These are phyloP conservation scores for Lepiota venenata DNA, from an alignment of 768 basidiomycete species.

Conservation along the genomic window DNA sequence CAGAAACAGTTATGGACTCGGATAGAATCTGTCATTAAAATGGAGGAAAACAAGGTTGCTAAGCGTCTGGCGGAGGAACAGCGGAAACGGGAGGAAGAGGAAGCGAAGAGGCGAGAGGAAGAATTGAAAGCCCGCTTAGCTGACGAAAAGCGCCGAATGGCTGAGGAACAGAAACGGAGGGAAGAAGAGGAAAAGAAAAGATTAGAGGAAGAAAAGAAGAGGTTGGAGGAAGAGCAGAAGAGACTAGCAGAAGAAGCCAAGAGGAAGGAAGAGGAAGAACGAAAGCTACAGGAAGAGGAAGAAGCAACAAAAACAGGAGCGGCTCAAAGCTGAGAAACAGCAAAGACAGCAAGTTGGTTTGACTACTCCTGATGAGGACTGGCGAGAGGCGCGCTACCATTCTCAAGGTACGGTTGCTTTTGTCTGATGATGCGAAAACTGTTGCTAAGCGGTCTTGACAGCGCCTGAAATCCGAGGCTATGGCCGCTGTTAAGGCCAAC, in stretches of 20 bases:
- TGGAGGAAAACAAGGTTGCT: slow-evolving; percentile 58
- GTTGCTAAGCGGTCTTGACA: slow-evolving; percentile 21
- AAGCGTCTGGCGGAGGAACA: slow-evolving; percentile 55
- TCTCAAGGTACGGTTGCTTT: slow-evolving; percentile 42
- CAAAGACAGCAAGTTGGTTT: slow-evolving; percentile 40
- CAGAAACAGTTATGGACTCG: slow-evolving; percentile 52
- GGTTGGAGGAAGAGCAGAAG: slow-evolving; percentile 35
- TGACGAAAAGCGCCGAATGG: slow-evolving; percentile 43
- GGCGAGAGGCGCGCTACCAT: slow-evolving; percentile 52
- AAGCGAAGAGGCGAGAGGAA: slow-evolving; percentile 33
- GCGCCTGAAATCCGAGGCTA: slow-evolving; percentile 61
- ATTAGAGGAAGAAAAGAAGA: slow-evolving; percentile 34
- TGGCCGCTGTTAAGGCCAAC: slow-evolving; percentile 62
- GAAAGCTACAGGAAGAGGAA: slow-evolving; percentile 35
- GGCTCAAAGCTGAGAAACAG: slow-evolving; percentile 26
- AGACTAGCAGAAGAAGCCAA: slow-evolving; percentile 31
- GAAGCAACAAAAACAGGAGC: slow-evolving; percentile 27
- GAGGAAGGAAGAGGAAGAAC: slow-evolving; percentile 29
- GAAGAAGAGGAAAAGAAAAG: slow-evolving; percentile 39
- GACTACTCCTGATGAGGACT: slow-evolving; percentile 59
- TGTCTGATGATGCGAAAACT: slow-evolving; percentile 3
- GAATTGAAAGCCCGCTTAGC: slow-evolving; percentile 43
- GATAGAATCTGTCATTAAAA: slow-evolving; percentile 59
- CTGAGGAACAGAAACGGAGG: slow-evolving; percentile 39
- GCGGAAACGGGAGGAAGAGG: slow-evolving; percentile 45